phyloP scores from a whole-genome alignment of 2,329 filamentous ascomycete species.

The Cadophora sp. region DNA sequence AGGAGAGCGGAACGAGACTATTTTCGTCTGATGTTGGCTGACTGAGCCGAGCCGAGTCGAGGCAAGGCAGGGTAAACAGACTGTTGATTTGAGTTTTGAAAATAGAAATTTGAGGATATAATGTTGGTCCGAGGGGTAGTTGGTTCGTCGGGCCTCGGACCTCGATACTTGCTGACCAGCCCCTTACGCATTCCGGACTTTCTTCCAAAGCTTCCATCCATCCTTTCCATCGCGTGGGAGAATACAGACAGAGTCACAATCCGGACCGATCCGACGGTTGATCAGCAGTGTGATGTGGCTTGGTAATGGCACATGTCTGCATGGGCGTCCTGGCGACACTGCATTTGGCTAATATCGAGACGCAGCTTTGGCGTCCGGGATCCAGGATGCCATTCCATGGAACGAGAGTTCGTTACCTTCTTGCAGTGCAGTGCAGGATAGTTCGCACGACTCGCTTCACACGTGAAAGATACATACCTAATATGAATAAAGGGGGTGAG shows the following conservation, averaged over 20 bases:
- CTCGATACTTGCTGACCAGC: not conserved
- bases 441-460: constrained; percentile 15
- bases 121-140: not conserved
- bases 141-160: not conserved
- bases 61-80: too few species aligned
- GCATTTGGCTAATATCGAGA: constrained; percentile 22
- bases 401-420: not conserved
- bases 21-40: constrained; percentile 13
- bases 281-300: constrained; percentile 26
- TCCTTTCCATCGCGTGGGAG: constrained; percentile 3
- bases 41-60: constrained; percentile 3
- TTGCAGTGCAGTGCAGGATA: not conserved
- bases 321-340: constrained; percentile 7
- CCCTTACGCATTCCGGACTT: not conserved
- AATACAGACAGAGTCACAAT: constrained; percentile 21
- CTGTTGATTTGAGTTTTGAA: not conserved
- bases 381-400: constrained; percentile 9
- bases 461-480: constrained; percentile 28
- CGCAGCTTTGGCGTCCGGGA: not conserved
- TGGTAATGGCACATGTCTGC: constrained; percentile 27
- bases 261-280: constrained; percentile 27
- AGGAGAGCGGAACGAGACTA: constrained; percentile 13
- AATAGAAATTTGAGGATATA: constrained; percentile 13
- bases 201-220: not conserved
- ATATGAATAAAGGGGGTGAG: constrained; percentile 9